phyloP scores from a whole-genome alignment of 164 flowering plant species.

The Vitis labrusca region DNA sequence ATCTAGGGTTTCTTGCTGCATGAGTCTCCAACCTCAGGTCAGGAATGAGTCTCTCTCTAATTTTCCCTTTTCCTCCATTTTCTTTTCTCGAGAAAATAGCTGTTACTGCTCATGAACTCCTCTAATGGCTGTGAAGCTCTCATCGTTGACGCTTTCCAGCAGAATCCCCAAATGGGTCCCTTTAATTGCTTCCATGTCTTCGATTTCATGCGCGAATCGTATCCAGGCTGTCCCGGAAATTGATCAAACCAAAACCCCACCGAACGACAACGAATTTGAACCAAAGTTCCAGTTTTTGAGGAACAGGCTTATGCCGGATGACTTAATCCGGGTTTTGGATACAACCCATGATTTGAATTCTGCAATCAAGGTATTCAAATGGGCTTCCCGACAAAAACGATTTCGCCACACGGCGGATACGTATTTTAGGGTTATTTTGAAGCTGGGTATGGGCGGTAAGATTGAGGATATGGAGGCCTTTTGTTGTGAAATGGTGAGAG shows the following conservation, averaged over 20 bases:
- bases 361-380: slow-evolving; percentile 58
- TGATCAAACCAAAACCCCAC: slow-evolving; percentile 17
- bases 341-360: slow-evolving; percentile 39
- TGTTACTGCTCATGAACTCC: slow-evolving; percentile 7
- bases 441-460: slow-evolving; percentile 57
- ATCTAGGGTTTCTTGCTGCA: not conserved
- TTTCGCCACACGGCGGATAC: slow-evolving; percentile 47
- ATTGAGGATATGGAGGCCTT: slow-evolving; percentile 50
- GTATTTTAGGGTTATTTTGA: slow-evolving; percentile 47
- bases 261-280: slow-evolving; percentile 25
- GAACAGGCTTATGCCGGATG: slow-evolving; percentile 41
- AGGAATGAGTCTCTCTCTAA: not conserved
- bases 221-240: slow-evolving; percentile 22
- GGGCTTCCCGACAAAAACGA: slow-evolving; percentile 53
- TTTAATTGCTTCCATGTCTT: slow-evolving; percentile 29
- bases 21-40: not conserved
- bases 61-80: not conserved
- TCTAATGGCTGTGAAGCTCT: slow-evolving; percentile 46
- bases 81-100: not conserved
- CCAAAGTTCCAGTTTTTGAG: slow-evolving; percentile 35
- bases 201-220: slow-evolving; percentile 34
- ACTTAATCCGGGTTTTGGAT: slow-evolving; percentile 45
- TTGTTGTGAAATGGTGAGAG: slow-evolving; percentile 52
- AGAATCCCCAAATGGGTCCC: slow-evolving; percentile 36
- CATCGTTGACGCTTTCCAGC: slow-evolving; percentile 31